Percentiles rank a stretch among this genome's conserved stretches.
Conservation (phyloP, 1,284 basidiomycete species). For the Malassezia slooffiae region DNA sequence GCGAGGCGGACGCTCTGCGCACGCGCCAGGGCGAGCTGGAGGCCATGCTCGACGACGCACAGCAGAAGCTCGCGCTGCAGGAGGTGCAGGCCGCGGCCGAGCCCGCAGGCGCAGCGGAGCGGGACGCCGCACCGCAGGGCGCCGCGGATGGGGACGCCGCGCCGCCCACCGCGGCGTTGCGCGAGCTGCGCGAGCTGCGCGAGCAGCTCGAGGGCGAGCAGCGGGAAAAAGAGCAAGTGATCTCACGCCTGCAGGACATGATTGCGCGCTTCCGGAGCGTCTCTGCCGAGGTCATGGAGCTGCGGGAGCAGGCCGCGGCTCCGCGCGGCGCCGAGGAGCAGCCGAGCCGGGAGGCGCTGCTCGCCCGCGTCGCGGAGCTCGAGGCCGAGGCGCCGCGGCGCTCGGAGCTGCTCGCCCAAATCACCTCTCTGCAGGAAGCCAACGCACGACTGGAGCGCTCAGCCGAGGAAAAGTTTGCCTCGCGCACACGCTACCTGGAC, state of each 20-base stretch:
- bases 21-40: not conserved
- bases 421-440: too few relatives aligned
- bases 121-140: too few relatives aligned
- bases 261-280: constrained; percentile 7
- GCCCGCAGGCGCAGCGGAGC: too few relatives aligned
- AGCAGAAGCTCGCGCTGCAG: too few relatives aligned
- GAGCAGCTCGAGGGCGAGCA: constrained; percentile 4
- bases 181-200: constrained; percentile 1
- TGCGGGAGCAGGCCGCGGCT: not conserved
- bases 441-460: too few relatives aligned
- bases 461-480: not conserved
- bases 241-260: constrained; percentile 3
- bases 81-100: too few relatives aligned
- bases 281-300: not conserved
- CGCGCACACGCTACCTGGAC: constrained; percentile 7
- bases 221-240: not conserved
- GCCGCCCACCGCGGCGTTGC: too few relatives aligned
- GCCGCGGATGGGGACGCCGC: too few relatives aligned
- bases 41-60: too few relatives aligned
- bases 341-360: not conserved
- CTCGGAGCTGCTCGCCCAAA: not conserved
- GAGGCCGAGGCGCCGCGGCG: not conserved
- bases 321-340: not conserved
- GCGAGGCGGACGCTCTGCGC: not conserved
- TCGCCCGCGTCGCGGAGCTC: not conserved